A percentile compares a stretch with the other conserved stretches of the same genome.
phyloP scores from a whole-genome alignment of 2,329 filamentous ascomycete genomes.

The Aureobasidium vineae region DNA sequence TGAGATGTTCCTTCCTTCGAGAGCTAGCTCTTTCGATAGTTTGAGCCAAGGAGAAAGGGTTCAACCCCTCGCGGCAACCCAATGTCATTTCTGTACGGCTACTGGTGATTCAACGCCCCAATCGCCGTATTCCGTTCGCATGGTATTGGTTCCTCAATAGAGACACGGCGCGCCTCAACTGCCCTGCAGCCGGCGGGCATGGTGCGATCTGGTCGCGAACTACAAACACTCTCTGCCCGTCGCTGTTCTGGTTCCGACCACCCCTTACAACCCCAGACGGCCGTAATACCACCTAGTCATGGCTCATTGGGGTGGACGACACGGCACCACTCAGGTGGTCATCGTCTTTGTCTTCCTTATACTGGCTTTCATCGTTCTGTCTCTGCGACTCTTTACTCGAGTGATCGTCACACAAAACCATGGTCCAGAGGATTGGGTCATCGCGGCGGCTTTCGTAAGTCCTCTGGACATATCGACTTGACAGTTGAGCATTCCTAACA shows the following conservation, averaged over 20 bases:
- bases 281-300: background rate
- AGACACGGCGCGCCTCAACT: background rate
- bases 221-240: background rate
- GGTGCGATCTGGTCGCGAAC: background rate
- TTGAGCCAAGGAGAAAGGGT: background rate
- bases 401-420: slow-evolving; percentile 25
- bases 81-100: background rate
- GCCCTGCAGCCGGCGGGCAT: slow-evolving; percentile 11
- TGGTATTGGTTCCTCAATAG: background rate
- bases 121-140: background rate
- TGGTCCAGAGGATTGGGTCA: slow-evolving; percentile 27
- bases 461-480: no score
- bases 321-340: slow-evolving; percentile 7
- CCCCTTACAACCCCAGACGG: background rate
- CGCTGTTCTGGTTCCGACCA: background rate
- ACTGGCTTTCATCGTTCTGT: slow-evolving; percentile 22
- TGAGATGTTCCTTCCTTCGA: background rate
- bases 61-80: background rate
- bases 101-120: background rate
- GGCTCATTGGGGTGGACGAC: background rate
- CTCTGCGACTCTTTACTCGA: slow-evolving; percentile 27
- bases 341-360: slow-evolving; percentile 20
- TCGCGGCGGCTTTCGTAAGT: slow-evolving; percentile 25
- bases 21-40: background rate
- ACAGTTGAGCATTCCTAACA: background rate